Conservation (phyloP, 2,329 filamentous ascomycete genomes). For the Penicillium sp. region DNA sequence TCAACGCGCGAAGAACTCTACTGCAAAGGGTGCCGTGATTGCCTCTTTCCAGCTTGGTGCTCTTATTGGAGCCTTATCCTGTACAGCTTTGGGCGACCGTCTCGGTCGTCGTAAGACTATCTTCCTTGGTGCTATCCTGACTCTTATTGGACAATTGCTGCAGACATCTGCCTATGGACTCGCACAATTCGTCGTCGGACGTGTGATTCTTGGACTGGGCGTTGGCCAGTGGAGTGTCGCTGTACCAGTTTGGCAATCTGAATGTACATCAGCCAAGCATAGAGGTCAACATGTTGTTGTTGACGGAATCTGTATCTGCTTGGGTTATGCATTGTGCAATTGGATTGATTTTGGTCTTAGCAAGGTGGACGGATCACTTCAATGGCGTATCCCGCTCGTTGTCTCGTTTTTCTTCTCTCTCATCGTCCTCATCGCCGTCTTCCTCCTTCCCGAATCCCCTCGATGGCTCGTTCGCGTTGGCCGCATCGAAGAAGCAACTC, state of each 20-base stretch:
- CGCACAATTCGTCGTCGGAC: conserved; percentile 50
- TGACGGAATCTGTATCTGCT: conserved; percentile 47
- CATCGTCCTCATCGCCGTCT: conserved; percentile 20
- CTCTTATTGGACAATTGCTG: conserved; percentile 47
- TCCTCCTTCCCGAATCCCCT: conserved; percentile 25
- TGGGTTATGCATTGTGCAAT: conserved; percentile 25
- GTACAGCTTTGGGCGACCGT: conserved; percentile 39
- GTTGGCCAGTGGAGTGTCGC: conserved; percentile 50
- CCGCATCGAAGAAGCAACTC: conserved; percentile 37
- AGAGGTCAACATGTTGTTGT: conserved; percentile 52
- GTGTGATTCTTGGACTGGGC: conserved; percentile 52
- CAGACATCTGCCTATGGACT: conserved; percentile 46
- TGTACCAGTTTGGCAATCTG: conserved; percentile 52
- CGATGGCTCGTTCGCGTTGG: conserved; percentile 35
- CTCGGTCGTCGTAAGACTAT: conserved; percentile 50
- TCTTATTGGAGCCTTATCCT: conserved; percentile 20
- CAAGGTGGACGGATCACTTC: conserved; percentile 15
- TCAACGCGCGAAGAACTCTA: conserved; percentile 7
- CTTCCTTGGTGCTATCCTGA: conserved; percentile 46
- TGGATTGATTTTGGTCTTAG: conserved; percentile 35
- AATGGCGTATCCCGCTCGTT: conserved; percentile 26
- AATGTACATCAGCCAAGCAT: conserved; percentile 49
- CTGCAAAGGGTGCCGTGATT: conserved; percentile 30
- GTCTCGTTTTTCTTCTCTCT: conserved; percentile 26
- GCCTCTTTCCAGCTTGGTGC: conserved; percentile 20